Percentiles rank a stretch among this genome's conserved stretches.
Conservation (phyloP, 164 flowering plant genomes). For the Chimonanthus praecox region DNA sequence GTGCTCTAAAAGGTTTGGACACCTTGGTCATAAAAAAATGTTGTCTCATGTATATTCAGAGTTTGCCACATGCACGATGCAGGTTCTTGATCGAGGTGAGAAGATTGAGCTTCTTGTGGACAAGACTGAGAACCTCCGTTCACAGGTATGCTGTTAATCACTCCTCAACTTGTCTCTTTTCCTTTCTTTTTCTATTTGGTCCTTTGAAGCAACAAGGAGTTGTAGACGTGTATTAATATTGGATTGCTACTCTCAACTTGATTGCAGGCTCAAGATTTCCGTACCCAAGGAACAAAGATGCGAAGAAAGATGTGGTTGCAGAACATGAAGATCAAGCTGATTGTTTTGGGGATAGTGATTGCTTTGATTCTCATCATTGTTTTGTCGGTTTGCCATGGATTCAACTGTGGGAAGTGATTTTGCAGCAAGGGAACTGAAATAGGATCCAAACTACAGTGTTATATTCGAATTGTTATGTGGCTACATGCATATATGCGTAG, state of each 20-base stretch:
- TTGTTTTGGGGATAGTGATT: slow-evolving; percentile 20
- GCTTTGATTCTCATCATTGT: slow-evolving; percentile 24
- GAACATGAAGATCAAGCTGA: slow-evolving; percentile 27
- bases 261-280: slow-evolving; percentile 21
- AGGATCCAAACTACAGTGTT: not conserved
- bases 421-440: not conserved
- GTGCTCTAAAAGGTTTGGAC: no score
- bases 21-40: not conserved
- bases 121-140: slow-evolving; percentile 91
- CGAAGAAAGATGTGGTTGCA: slow-evolving; percentile 25
- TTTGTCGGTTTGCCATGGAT: slow-evolving; percentile 22
- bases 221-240: not conserved
- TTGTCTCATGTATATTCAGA: not conserved
- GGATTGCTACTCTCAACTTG: not conserved
- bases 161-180: not conserved
- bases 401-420: slow-evolving; percentile 16
- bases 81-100: slow-evolving; percentile 98
- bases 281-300: slow-evolving; percentile 20
- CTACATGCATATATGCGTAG: slow-evolving; percentile 2
- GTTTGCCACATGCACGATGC: slow-evolving; percentile 11
- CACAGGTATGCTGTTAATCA: slow-evolving; percentile 42
- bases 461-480: not conserved
- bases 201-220: not conserved
- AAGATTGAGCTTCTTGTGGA: slow-evolving; percentile 89
- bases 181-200: not conserved